Percentiles rank a stretch among this genome's conserved stretches.
Evolutionary conservation across 192 early-diverging fungal genomes (phyloP).

Genomic region (Diversispora eburnea): DNA sequence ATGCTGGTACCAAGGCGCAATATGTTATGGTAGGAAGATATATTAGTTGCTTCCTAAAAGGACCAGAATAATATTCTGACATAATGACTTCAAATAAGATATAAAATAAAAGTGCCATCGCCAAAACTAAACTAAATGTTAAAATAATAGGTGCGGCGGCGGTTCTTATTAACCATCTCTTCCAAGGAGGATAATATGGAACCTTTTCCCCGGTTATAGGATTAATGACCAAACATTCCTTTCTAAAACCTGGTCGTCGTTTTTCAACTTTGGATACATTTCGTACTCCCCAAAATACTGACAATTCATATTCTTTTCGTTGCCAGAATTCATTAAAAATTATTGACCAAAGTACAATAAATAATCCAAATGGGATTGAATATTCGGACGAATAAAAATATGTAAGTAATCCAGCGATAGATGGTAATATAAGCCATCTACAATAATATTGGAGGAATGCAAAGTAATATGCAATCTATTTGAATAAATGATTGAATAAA

Average conservation of each 20-base stretch:
- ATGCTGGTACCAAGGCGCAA: conserved; percentile 65
- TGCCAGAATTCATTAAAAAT: conserved; percentile 81
- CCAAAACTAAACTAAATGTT: conserved; percentile 55
- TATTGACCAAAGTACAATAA: conserved; percentile 65
- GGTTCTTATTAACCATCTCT: conserved; percentile 62
- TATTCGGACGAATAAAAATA: conserved; percentile 53
- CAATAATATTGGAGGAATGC: conserved; percentile 91
- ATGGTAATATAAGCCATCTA: conserved; percentile 65
- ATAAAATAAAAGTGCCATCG: conserved; percentile 62
- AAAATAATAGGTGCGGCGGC: conserved; percentile 55
- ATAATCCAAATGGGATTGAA: conserved; percentile 61
- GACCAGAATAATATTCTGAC: conserved; percentile 80
- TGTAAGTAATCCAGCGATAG: conserved; percentile 60
- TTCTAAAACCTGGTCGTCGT: conserved; percentile 67
- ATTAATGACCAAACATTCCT: conserved; percentile 56
- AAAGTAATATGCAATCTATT: conserved; percentile 83
- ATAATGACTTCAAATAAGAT: conserved; percentile 74
- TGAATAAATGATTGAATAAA: conserved; percentile 1
- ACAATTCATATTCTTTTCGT: conserved; percentile 66
- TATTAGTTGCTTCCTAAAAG: conserved; percentile 56
- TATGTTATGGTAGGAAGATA: conserved; percentile 69
- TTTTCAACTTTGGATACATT: conserved; percentile 57
- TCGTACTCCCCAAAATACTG: conserved; percentile 73
- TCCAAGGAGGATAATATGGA: conserved; percentile 69
- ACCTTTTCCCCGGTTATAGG: conserved; percentile 68